Conservation (phyloP, 495 filamentous ascomycete species). For the Annulohypoxylon stygium region DNA sequence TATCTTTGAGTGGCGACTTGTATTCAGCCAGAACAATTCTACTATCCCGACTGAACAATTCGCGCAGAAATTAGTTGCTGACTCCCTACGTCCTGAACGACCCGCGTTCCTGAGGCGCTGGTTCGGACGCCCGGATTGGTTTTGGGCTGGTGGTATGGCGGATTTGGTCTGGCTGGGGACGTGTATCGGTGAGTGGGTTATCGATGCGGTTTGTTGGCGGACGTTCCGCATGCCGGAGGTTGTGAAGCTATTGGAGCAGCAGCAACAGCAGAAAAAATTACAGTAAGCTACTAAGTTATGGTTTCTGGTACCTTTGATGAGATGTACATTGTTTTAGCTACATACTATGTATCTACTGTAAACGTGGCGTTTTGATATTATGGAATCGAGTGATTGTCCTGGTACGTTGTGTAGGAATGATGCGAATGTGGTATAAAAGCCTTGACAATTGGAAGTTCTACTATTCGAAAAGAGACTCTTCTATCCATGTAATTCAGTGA, state of each 20-base stretch:
- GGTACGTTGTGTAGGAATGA: not conserved
- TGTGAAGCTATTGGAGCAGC: slow-evolving; percentile 50
- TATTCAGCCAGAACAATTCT: slow-evolving; percentile 60
- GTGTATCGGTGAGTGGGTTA: slow-evolving; percentile 57
- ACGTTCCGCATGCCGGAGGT: slow-evolving; percentile 56
- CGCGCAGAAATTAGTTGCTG: slow-evolving; percentile 53
- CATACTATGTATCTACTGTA: not conserved
- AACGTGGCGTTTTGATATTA: not conserved
- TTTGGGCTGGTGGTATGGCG: slow-evolving; percentile 60
- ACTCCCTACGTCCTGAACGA: slow-evolving; percentile 53
- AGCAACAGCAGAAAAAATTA: slow-evolving; percentile 46
- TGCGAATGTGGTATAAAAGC: too few species aligned
- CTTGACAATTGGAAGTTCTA: too few species aligned
- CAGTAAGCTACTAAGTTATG: slow-evolving; percentile 34
- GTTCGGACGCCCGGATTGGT: slow-evolving; percentile 63
- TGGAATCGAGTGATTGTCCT: not conserved
- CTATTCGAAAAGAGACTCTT: too few species aligned
- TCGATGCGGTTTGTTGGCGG: slow-evolving; percentile 55
- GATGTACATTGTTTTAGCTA: not conserved
- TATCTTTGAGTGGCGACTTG: slow-evolving; percentile 59
- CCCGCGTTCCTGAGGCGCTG: slow-evolving; percentile 54
- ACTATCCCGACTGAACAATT: slow-evolving; percentile 58
- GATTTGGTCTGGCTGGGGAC: slow-evolving; percentile 52
- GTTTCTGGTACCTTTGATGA: not conserved
- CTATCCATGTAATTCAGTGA: too few species aligned